A percentile compares a stretch with the other conserved stretches of the same genome.
phyloP scores from a whole-genome alignment of 1,139 yeast genomes.

The Pichia sp. region DNA sequence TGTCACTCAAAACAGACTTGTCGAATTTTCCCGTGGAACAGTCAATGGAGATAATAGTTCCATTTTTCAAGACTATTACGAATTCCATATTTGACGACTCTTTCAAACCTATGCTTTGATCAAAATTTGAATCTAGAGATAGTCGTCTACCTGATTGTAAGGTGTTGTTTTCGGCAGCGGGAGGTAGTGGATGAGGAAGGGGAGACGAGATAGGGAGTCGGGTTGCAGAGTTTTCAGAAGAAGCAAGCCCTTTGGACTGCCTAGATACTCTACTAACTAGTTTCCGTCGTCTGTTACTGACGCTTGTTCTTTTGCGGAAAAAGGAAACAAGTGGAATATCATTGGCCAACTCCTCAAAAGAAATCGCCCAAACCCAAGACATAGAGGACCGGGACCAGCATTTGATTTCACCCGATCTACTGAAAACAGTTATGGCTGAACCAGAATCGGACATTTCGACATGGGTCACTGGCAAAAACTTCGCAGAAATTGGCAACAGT shows the following conservation, averaged over 20 bases:
- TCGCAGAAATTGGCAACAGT: conserved; percentile 40
- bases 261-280: conserved; percentile 15
- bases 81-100: conserved; percentile 35
- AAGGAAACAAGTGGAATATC: conserved; percentile 51
- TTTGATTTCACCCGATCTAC: conserved; percentile 47
- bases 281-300: conserved; percentile 14
- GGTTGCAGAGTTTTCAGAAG: no score
- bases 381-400: conserved; percentile 56
- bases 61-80: conserved; percentile 40
- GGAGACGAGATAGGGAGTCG: background rate
- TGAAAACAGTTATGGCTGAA: conserved; percentile 54
- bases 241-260: background rate
- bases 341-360: conserved; percentile 31
- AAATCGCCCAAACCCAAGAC: conserved; percentile 52
- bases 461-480: conserved; percentile 67
- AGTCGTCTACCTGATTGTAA: conserved; percentile 21
- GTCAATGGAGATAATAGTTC: conserved; percentile 45
- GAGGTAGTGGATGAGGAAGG: background rate
- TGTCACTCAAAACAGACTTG: conserved; percentile 17
- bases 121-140: conserved; percentile 32
- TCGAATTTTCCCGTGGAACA: conserved; percentile 46
- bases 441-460: conserved; percentile 60
- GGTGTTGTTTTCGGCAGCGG: background rate
- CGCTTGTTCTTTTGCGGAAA: conserved; percentile 43
- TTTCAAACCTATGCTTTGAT: conserved; percentile 25